A percentile compares a stretch with the other conserved stretches of the same genome.
Evolutionary conservation across 306 rosid genomes (phyloP).

Genomic region (Echinosophora koreensis): DNA sequence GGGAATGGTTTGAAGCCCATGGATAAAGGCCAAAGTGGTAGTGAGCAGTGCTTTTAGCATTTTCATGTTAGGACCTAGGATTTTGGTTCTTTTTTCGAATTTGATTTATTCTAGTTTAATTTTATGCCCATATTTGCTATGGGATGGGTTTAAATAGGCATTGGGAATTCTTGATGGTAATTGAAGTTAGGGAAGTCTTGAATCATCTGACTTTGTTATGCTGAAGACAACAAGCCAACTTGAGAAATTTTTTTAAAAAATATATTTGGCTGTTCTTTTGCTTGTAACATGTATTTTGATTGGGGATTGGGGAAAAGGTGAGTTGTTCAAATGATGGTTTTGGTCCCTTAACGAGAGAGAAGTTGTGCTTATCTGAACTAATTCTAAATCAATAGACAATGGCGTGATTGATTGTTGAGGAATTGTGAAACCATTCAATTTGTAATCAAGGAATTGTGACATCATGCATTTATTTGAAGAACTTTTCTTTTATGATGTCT

Average conservation of each 20-base stretch:
- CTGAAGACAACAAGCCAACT: constrained; percentile 36
- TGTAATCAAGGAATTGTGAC: constrained; percentile 18
- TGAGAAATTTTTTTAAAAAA: not conserved
- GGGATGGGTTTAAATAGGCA: constrained; percentile 49
- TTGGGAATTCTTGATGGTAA: constrained; percentile 42
- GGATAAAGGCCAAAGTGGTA: constrained; percentile 56
- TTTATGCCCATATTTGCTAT: constrained; percentile 40
- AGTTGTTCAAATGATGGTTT: constrained; percentile 32
- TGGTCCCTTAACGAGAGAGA: constrained; percentile 19
- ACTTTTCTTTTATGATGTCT: not conserved
- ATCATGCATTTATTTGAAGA: constrained; percentile 30
- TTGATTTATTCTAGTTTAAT: constrained; percentile 51
- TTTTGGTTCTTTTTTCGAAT: constrained; percentile 39
- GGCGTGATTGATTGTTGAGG: constrained; percentile 34
- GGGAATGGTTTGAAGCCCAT: constrained; percentile 52
- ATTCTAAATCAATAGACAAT: constrained; percentile 37
- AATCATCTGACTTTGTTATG: constrained; percentile 44
- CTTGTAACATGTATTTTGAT: constrained; percentile 46
- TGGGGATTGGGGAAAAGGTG: constrained; percentile 34
- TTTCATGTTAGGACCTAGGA: constrained; percentile 52
- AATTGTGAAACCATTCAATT: constrained; percentile 33
- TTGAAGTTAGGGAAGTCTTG: constrained; percentile 45
- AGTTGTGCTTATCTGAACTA: constrained; percentile 40
- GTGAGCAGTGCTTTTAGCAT: constrained; percentile 38
- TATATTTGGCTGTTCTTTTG: constrained; percentile 42